Conservation (phyloP, 2,329 filamentous ascomycete genomes). For the Ceratocystis destructans region DNA sequence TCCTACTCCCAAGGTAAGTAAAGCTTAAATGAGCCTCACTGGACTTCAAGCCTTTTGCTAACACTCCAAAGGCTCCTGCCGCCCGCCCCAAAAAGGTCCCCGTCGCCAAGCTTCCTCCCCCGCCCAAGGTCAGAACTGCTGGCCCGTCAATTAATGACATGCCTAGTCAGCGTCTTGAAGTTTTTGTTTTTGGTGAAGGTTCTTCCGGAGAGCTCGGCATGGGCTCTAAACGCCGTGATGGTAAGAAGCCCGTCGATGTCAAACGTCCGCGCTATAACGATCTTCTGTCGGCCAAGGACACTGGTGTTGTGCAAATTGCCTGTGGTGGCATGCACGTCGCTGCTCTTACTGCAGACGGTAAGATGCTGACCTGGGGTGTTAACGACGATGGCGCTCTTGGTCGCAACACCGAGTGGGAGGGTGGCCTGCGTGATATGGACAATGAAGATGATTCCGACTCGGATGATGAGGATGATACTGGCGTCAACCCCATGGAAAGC, state of each 20-base stretch:
- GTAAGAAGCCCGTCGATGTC: constrained; percentile 52
- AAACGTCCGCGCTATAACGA: constrained; percentile 76
- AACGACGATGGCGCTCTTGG: constrained; percentile 75
- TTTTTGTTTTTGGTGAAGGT: constrained; percentile 72
- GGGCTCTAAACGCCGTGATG: constrained; percentile 50
- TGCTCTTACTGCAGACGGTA: constrained; percentile 65
- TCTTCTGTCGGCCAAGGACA: constrained; percentile 42
- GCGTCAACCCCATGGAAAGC: constrained; percentile 58
- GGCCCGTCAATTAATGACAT: constrained; percentile 58
- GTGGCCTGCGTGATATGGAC: constrained; percentile 45
- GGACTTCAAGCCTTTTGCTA: neutral
- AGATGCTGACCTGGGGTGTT: constrained; percentile 74
- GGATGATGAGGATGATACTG: constrained; percentile 48
- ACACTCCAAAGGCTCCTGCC: constrained; percentile 10
- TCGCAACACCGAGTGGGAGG: constrained; percentile 56
- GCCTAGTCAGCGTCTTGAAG: constrained; percentile 50
- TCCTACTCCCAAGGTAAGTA: constrained; percentile 20
- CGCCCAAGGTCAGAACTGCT: constrained; percentile 24
- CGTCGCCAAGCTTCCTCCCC: constrained; percentile 20
- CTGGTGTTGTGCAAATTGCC: constrained; percentile 63
- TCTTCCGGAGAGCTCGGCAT: constrained; percentile 71
- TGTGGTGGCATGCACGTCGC: constrained; percentile 72
- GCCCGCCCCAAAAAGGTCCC: constrained; percentile 31
- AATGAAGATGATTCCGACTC: constrained; percentile 40
- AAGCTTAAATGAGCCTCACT: neutral